These are phyloP conservation scores for Porphyra umbilicalis DNA, from an alignment of 31 red algal species.

Conservation along the genomic window DNA sequence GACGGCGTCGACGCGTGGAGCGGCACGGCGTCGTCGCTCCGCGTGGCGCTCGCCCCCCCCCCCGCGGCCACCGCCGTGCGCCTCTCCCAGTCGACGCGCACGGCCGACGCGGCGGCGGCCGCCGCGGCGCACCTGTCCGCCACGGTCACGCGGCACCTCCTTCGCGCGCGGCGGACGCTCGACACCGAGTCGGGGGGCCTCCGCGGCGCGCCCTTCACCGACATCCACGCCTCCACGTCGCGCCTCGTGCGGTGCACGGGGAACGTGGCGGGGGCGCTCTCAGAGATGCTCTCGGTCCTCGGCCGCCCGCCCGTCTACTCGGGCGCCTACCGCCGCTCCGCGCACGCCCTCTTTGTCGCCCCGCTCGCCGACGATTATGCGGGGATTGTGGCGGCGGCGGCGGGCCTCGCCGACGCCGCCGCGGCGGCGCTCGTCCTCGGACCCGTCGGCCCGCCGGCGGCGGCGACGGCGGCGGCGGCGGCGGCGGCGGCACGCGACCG, in stretches of 20 bases:
- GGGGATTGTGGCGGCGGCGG: not conserved
- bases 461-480: not conserved
- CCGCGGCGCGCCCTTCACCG: not conserved
- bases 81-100: not conserved
- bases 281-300: slow-evolving; percentile 32
- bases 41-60: not conserved
- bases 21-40: too few species aligned
- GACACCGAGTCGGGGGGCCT: not conserved
- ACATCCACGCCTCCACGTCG: not conserved
- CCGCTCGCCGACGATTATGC: slow-evolving; percentile 23
- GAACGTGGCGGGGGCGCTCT: slow-evolving; percentile 17
- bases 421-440: not conserved
- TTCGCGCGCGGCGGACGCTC: not conserved
- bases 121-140: not conserved
- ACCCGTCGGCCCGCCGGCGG: not conserved
- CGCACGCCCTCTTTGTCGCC: slow-evolving; percentile 30
- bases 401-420: not conserved
- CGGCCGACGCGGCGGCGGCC: not conserved
- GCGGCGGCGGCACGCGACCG: not conserved
- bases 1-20: too few species aligned
- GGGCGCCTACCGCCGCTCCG: slow-evolving; percentile 35
- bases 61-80: not conserved
- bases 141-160: not conserved
- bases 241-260: not conserved
- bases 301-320: slow-evolving; percentile 38